These are phyloP conservation scores for Hypoxylon sp. DNA, from an alignment of 2,329 filamentous ascomycete genomes.

Conservation along the genomic window DNA sequence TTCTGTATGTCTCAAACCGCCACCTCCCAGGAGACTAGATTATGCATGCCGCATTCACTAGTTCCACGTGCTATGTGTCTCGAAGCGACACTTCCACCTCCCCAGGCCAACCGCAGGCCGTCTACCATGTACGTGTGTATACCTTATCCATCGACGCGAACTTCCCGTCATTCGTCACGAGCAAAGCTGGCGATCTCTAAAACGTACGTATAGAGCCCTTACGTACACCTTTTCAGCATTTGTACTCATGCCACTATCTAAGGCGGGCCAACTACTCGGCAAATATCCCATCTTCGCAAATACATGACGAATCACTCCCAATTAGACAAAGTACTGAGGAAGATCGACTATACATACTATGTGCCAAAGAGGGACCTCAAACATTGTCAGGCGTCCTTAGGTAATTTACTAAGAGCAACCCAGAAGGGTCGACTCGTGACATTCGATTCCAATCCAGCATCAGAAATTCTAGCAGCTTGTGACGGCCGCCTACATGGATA, in stretches of 20 bases:
- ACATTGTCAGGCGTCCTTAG: not conserved
- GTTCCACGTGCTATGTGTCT: slow-evolving; percentile 32
- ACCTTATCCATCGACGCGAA: slow-evolving; percentile 19
- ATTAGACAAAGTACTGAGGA: not conserved
- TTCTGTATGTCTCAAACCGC: slow-evolving; percentile 25
- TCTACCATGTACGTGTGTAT: slow-evolving; percentile 25
- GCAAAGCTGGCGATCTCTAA: slow-evolving; percentile 5
- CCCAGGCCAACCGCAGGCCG: slow-evolving; percentile 21
- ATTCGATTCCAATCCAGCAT: slow-evolving; percentile 8
- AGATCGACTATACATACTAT: not conserved
- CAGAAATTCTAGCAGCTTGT: slow-evolving; percentile 17
- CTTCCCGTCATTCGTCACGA: slow-evolving; percentile 13
- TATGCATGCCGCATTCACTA: slow-evolving; percentile 25
- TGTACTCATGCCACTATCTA: not conserved
- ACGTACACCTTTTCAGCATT: slow-evolving; percentile 17
- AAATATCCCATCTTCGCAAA: slow-evolving; percentile 7
- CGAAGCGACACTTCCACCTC: slow-evolving; percentile 25
- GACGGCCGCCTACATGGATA: slow-evolving; percentile 33
- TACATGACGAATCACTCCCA: not conserved
- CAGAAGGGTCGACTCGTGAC: not conserved
- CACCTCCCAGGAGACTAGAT: slow-evolving; percentile 27
- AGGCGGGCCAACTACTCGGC: not conserved
- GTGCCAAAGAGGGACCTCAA: not conserved
- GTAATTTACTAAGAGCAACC: not conserved
- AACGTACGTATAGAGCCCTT: slow-evolving; percentile 28